Percentiles rank a stretch among this genome's conserved stretches.
phyloP scores from a whole-genome alignment of 345 rosid species.

The Salix viminalis region DNA sequence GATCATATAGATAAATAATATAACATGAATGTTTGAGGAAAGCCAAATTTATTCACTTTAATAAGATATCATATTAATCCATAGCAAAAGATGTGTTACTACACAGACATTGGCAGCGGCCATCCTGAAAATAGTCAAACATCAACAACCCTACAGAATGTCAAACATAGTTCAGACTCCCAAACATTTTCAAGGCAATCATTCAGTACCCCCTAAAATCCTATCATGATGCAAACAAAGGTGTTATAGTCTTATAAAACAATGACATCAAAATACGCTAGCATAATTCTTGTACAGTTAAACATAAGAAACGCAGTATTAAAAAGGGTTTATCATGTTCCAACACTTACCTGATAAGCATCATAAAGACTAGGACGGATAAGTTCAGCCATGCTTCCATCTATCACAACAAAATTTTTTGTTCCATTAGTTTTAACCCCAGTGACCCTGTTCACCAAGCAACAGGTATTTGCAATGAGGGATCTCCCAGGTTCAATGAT shows the following conservation, averaged over 20 bases:
- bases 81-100: neutral
- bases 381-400: slow-evolving; percentile 98
- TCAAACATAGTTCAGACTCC: neutral
- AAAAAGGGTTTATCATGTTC: neutral
- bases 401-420: slow-evolving; percentile 82
- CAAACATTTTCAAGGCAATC: neutral
- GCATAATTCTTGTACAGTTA: neutral
- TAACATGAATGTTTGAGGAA: neutral
- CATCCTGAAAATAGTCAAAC: neutral
- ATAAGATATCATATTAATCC: neutral
- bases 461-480: slow-evolving; percentile 90
- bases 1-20: too few relatives aligned
- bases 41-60: neutral
- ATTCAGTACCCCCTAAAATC: neutral
- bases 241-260: neutral
- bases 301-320: neutral
- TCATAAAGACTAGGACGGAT: slow-evolving; percentile 97
- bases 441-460: slow-evolving; percentile 82
- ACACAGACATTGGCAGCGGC: neutral
- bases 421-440: slow-evolving; percentile 97
- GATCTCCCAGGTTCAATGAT: slow-evolving; percentile 98
- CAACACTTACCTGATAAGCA: slow-evolving; percentile 75
- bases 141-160: neutral
- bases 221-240: neutral
- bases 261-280: neutral